A percentile compares a stretch with the other conserved stretches of the same genome.
Evolutionary conservation across 345 rosid genomes (phyloP).

Genomic region (Sisymbrium irio): DNA sequence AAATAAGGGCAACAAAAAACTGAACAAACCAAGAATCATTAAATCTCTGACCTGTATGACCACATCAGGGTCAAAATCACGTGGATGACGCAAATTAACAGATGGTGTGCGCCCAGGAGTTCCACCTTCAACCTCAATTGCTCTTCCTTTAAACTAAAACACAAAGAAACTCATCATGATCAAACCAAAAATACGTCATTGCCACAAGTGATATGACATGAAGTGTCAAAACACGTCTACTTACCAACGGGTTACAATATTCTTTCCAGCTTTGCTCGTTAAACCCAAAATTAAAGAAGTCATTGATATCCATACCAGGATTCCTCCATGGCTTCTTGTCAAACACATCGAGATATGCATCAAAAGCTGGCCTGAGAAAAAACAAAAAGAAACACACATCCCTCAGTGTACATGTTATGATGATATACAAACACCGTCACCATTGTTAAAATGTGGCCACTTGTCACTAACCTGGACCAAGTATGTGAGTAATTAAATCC

Average conservation of each 20-base stretch:
- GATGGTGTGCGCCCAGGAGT: conserved; percentile 55
- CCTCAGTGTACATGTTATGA: background rate
- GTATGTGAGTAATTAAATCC: conserved; percentile 48
- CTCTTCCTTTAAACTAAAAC: conserved; percentile 52
- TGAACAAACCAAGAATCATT: background rate
- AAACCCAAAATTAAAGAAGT: conserved; percentile 71
- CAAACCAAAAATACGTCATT: conserved; percentile 18
- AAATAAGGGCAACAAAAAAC: conserved; percentile 4
- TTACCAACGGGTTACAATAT: conserved; percentile 60
- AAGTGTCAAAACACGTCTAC: conserved; percentile 1
- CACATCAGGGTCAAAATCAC: conserved; percentile 53
- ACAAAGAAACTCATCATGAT: conserved; percentile 2
- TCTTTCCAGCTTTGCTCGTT: conserved; percentile 64
- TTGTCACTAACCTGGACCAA: conserved; percentile 58
- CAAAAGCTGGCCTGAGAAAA: conserved; percentile 48
- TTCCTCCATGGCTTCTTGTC: conserved; percentile 63
- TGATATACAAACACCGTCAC: background rate
- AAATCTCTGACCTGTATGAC: conserved; percentile 55
- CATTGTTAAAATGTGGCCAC: background rate
- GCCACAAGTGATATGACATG: background rate
- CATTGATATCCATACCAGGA: conserved; percentile 48
- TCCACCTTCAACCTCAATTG: conserved; percentile 58
- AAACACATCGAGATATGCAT: conserved; percentile 48
- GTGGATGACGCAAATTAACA: conserved; percentile 39
- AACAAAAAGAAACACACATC: background rate